A percentile compares a stretch with the other conserved stretches of the same genome.
Evolutionary conservation across 371 early-diverging fungal genomes (phyloP).

Genomic region (Umbelopsis sp.): DNA sequence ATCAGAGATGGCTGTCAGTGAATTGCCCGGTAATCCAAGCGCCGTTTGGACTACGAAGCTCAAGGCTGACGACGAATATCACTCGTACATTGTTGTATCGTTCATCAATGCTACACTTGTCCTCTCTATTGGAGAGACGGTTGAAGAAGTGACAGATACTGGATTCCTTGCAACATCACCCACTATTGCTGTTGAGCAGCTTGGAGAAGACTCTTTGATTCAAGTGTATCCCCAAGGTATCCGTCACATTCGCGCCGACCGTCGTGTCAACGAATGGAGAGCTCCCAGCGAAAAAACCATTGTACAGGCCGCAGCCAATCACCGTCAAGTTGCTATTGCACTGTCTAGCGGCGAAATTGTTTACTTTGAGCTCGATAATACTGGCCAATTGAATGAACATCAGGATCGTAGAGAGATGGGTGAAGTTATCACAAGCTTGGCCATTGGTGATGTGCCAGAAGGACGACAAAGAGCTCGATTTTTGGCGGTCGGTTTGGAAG

Average conservation of each 20-base stretch:
- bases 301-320: constrained; percentile 79
- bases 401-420: constrained; percentile 78
- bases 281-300: constrained; percentile 79
- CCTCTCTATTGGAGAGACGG: constrained; percentile 91
- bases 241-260: constrained; percentile 84
- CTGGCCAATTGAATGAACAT: constrained; percentile 88
- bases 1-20: constrained; percentile 88
- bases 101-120: constrained; percentile 94
- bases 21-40: constrained; percentile 92
- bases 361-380: constrained; percentile 91
- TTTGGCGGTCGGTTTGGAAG: constrained; percentile 91
- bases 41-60: constrained; percentile 94
- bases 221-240: constrained; percentile 91
- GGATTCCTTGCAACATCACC: constrained; percentile 83
- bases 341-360: constrained; percentile 85
- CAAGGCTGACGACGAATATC: constrained; percentile 66
- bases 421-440: constrained; percentile 73
- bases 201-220: constrained; percentile 89
- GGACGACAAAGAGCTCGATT: constrained; percentile 82
- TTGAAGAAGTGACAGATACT: constrained; percentile 92
- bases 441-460: constrained; percentile 81
- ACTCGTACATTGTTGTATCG: constrained; percentile 91
- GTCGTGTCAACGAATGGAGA: constrained; percentile 94
- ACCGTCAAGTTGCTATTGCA: constrained; percentile 84
- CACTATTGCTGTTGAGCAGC: constrained; percentile 82